Evolutionary conservation across 768 basidiomycete genomes (phyloP).

Genomic region (Lanmaoa rubissima): DNA sequence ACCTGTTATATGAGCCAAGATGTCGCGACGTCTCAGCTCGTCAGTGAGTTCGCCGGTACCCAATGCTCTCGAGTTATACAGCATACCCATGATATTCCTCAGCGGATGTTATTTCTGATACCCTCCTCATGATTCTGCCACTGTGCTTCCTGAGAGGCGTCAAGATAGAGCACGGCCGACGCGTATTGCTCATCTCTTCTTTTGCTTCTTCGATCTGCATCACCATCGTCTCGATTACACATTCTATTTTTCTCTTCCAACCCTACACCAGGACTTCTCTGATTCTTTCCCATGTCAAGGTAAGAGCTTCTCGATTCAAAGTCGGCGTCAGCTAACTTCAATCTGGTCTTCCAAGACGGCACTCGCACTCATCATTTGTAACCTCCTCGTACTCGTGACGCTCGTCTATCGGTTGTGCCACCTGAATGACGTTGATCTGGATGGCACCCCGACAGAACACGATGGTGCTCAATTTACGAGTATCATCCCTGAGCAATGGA

Average conservation of each 20-base stretch:
- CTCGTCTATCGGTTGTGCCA: slow-evolving; percentile 6
- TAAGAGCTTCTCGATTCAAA: background rate
- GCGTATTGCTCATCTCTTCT: slow-evolving; percentile 4
- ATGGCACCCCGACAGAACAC: background rate
- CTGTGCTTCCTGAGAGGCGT: background rate
- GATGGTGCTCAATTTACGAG: background rate
- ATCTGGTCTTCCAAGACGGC: slow-evolving; percentile 8
- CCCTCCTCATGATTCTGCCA: slow-evolving; percentile 3
- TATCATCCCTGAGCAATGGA: background rate
- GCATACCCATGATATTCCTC: background rate
- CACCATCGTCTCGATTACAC: slow-evolving; percentile 7
- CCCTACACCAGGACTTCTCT: background rate
- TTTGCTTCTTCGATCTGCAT: slow-evolving; percentile 16
- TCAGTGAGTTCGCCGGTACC: background rate
- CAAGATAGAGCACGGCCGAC: background rate
- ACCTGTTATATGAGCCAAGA: background rate
- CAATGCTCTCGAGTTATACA: background rate
- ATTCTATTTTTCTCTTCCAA: slow-evolving; percentile 1
- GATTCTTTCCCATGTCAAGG: slow-evolving; percentile 14
- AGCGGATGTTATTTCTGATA: slow-evolving; percentile 15
- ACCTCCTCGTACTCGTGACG: slow-evolving; percentile 11
- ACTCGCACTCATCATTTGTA: slow-evolving; percentile 10
- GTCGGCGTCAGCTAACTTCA: background rate
- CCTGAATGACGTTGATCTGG: background rate
- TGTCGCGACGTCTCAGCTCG: background rate